A percentile compares a stretch with the other conserved stretches of the same genome.
phyloP scores from a whole-genome alignment of 2,329 filamentous ascomycete genomes.

The Fusarium sp. region DNA sequence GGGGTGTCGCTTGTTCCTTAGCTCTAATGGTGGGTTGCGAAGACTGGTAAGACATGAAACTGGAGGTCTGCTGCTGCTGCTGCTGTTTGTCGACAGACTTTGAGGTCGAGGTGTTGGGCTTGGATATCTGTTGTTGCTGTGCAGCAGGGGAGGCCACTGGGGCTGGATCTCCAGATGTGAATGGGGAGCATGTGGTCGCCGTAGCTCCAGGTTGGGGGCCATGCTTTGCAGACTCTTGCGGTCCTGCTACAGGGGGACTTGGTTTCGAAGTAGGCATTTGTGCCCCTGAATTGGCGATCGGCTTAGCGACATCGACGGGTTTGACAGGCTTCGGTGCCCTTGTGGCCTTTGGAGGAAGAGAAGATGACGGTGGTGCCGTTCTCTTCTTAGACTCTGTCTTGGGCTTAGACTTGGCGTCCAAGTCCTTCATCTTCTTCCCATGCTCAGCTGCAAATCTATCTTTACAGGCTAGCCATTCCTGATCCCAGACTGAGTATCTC shows the following conservation, averaged over 20 bases:
- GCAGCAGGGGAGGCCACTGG: too few relatives aligned
- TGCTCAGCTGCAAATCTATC: neutral
- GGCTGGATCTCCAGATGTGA: neutral
- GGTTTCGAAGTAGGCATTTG: neutral
- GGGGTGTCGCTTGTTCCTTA: neutral
- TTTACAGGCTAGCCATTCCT: constrained; percentile 3
- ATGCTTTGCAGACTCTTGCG: neutral
- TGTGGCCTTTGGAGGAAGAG: neutral
- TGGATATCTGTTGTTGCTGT: neutral
- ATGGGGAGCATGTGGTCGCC: neutral
- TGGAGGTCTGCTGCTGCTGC: neutral
- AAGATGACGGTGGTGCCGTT: neutral
- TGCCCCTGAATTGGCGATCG: neutral
- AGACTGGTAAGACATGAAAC: neutral
- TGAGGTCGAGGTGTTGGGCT: neutral
- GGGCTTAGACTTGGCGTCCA: neutral
- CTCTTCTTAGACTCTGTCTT: neutral
- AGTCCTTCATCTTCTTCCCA: neutral
- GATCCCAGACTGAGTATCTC: neutral
- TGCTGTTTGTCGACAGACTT: neutral
- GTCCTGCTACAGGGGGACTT: neutral
- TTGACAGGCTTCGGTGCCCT: neutral
- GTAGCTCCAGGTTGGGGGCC: too few relatives aligned
- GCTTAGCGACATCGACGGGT: neutral
- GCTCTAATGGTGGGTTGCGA: neutral